A percentile compares a stretch with the other conserved stretches of the same genome.
These are phyloP conservation scores for Eimeria maxima DNA, from an alignment of 169 alveolate genomes.

Conservation along the genomic window DNA sequence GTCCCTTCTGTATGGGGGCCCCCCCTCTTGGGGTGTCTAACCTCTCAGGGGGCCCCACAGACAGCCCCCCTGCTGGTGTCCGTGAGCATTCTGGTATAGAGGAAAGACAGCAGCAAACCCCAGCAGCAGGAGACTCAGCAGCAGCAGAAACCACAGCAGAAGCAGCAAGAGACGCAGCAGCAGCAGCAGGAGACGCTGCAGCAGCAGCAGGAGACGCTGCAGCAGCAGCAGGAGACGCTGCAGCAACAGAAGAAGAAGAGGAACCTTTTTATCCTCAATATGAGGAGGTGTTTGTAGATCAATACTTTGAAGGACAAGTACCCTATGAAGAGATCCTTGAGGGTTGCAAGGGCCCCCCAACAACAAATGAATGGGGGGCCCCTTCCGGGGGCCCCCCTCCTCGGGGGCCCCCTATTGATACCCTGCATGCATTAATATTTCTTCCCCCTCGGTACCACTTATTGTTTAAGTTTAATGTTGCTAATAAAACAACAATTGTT, in stretches of 20 bases:
- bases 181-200: neutral
- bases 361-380: neutral
- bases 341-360: neutral
- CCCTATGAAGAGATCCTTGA: neutral
- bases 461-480: constrained; percentile 38
- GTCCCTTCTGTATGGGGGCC: neutral
- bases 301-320: constrained; percentile 20
- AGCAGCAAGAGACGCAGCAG: neutral
- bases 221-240: constrained; percentile 4
- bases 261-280: neutral
- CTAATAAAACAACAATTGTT: constrained; percentile 22
- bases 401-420: constrained; percentile 18
- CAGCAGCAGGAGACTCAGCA: neutral
- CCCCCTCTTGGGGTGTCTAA: neutral
- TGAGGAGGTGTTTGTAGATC: constrained; percentile 3
- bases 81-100: neutral
- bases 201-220: neutral
- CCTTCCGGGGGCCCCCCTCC: neutral
- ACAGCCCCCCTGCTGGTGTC: neutral
- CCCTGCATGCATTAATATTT: constrained; percentile 56
- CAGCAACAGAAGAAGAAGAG: neutral
- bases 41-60: neutral
- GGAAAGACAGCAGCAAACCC: neutral
- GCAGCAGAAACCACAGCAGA: neutral
- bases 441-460: constrained; percentile 65